Evolutionary conservation across 768 basidiomycete genomes (phyloP).

Genomic region (Lentinula raphanica): DNA sequence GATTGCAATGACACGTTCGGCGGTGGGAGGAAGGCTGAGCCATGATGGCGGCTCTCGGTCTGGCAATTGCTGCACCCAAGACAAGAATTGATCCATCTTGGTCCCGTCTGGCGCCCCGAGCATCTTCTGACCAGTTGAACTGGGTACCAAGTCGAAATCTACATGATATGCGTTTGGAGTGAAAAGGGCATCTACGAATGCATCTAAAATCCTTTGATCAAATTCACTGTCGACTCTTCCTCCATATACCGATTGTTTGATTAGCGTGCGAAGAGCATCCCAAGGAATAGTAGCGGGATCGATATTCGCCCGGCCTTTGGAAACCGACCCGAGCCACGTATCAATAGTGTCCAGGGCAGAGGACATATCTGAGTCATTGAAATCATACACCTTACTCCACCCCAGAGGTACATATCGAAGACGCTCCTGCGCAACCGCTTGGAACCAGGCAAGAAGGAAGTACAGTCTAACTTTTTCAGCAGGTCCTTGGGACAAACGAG

Average conservation of each 20-base stretch:
- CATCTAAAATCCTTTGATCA: constrained; percentile 88
- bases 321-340: constrained; percentile 73
- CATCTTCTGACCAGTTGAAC: constrained; percentile 46
- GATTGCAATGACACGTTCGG: constrained; percentile 87
- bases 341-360: constrained; percentile 92
- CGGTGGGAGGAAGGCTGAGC: constrained; percentile 89
- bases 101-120: constrained; percentile 86
- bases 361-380: constrained; percentile 97
- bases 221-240: constrained; percentile 93
- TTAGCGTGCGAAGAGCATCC: constrained; percentile 87
- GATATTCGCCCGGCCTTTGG: constrained; percentile 87
- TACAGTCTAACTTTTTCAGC: constrained; percentile 90
- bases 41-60: constrained; percentile 93
- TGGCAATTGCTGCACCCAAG: constrained; percentile 85
- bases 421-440: constrained; percentile 95
- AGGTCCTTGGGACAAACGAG: constrained; percentile 78
- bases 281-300: constrained; percentile 91
- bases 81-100: constrained; percentile 83
- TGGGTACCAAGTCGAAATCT: constrained; percentile 84
- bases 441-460: constrained; percentile 98
- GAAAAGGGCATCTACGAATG: constrained; percentile 90
- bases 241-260: constrained; percentile 96
- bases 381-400: constrained; percentile 96
- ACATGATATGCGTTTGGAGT: constrained; percentile 86
- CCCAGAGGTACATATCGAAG: constrained; percentile 93